A percentile compares a stretch with the other conserved stretches of the same genome.
These are phyloP conservation scores for Setomelanomma holmii DNA, from an alignment of 2,329 filamentous ascomycete genomes.

Conservation along the genomic window DNA sequence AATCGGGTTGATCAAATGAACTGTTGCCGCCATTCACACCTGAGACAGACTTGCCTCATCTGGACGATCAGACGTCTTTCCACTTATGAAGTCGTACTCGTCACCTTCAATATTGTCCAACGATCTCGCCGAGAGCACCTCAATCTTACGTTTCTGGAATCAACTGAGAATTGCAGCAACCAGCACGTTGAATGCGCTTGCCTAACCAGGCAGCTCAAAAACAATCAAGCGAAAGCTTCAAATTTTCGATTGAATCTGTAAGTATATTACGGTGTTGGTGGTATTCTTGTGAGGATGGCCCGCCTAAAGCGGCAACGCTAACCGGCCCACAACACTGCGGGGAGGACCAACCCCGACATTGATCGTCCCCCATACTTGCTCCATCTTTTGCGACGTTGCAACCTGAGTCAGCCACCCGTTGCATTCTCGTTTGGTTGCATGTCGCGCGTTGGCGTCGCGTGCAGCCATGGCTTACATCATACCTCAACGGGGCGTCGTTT, in stretches of 20 bases:
- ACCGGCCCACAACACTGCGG: no score
- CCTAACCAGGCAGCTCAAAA: background rate
- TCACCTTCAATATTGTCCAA: background rate
- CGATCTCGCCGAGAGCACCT: background rate
- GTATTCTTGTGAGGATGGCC: background rate
- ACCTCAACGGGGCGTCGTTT: background rate
- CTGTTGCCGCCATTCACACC: no score
- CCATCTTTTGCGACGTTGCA: background rate
- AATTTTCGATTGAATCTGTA: no score
- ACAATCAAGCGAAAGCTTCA: no score
- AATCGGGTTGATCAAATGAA: no score
- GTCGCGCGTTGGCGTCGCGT: no score
- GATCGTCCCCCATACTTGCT: slow-evolving; percentile 1
- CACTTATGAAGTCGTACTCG: no score
- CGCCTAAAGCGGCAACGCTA: background rate
- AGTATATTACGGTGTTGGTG: background rate
- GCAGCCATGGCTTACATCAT: slow-evolving; percentile 5
- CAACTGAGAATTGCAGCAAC: background rate
- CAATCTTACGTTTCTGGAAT: background rate
- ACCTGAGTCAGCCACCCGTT: background rate
- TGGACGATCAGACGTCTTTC: no score
- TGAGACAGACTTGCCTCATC: no score
- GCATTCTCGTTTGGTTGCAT: background rate
- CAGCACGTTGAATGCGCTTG: background rate
- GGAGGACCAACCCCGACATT: background rate